A percentile compares a stretch with the other conserved stretches of the same genome.
Conservation (phyloP, 2,329 filamentous ascomycete genomes). For the Cladosporium halotolerans region DNA sequence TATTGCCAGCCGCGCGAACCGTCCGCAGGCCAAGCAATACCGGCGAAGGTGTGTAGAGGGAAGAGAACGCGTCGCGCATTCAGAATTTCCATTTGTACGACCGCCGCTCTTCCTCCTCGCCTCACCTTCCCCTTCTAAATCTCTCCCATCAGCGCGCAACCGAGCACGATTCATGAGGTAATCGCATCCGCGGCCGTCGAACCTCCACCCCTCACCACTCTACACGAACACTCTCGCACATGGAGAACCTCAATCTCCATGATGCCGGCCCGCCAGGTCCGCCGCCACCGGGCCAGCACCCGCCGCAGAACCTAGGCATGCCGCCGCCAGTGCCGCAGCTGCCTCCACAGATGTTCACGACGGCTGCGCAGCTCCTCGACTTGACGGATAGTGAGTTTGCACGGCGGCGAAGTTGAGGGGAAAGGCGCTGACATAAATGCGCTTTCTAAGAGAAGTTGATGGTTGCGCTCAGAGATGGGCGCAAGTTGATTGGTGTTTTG, state of each 20-base stretch:
- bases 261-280: slow-evolving; percentile 24
- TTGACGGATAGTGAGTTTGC: slow-evolving; percentile 78
- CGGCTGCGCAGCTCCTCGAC: slow-evolving; percentile 88
- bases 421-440: slow-evolving; percentile 1
- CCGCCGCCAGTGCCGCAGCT: slow-evolving; percentile 53
- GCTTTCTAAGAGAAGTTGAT: slow-evolving; percentile 76
- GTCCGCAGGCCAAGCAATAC: neutral
- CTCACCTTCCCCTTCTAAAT: neutral
- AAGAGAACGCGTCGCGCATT: neutral
- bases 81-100: neutral
- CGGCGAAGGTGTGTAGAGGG: neutral
- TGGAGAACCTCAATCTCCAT: slow-evolving; percentile 31
- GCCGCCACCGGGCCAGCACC: slow-evolving; percentile 11
- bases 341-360: slow-evolving; percentile 96
- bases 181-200: neutral
- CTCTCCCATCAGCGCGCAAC: neutral
- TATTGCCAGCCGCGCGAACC: neutral
- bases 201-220: neutral
- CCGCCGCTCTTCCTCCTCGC: neutral
- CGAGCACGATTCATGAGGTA: slow-evolving; percentile 10
- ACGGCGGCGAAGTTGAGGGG: slow-evolving; percentile 28
- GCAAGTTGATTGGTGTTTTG: slow-evolving; percentile 87
- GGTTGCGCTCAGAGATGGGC: slow-evolving; percentile 82
- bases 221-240: slow-evolving; percentile 13
- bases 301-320: slow-evolving; percentile 12